Evolutionary conservation across 1,284 basidiomycete species (phyloP).

Genomic region (Sphaerobolus stellatus): DNA sequence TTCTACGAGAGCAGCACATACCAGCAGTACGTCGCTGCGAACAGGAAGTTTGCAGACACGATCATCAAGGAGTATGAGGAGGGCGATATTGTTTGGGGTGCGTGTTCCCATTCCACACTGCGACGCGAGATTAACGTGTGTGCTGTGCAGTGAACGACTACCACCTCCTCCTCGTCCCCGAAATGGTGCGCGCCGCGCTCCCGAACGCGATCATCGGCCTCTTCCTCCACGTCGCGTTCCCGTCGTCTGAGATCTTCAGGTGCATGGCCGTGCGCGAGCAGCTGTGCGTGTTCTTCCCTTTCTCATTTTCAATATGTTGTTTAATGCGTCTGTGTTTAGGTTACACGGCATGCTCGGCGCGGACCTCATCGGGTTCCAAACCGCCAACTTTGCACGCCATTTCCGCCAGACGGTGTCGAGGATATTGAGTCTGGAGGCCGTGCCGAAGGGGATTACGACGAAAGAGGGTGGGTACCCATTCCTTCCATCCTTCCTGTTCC

Average conservation of each 20-base stretch:
- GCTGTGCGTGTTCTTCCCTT: neutral
- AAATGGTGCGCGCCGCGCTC: slow-evolving; percentile 62
- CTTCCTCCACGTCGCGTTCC: slow-evolving; percentile 89
- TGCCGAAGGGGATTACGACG: slow-evolving; percentile 81
- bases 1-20: slow-evolving; percentile 65
- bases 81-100: slow-evolving; percentile 75
- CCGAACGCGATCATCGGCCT: slow-evolving; percentile 78
- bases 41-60: slow-evolving; percentile 78
- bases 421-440: slow-evolving; percentile 76
- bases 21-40: slow-evolving; percentile 79
- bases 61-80: slow-evolving; percentile 74
- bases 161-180: slow-evolving; percentile 82
- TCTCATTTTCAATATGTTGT: neutral
- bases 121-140: slow-evolving; percentile 16
- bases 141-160: slow-evolving; percentile 68
- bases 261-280: slow-evolving; percentile 68
- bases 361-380: slow-evolving; percentile 81
- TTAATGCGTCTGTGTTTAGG: slow-evolving; percentile 37
- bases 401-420: slow-evolving; percentile 83
- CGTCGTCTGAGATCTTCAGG: slow-evolving; percentile 84
- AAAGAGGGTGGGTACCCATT: slow-evolving; percentile 23
- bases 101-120: slow-evolving; percentile 26
- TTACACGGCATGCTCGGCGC: slow-evolving; percentile 75
- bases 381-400: slow-evolving; percentile 75
- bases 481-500: neutral